Conservation (phyloP, 805 yeast genomes). For the Teunomyces aglyptinius region DNA sequence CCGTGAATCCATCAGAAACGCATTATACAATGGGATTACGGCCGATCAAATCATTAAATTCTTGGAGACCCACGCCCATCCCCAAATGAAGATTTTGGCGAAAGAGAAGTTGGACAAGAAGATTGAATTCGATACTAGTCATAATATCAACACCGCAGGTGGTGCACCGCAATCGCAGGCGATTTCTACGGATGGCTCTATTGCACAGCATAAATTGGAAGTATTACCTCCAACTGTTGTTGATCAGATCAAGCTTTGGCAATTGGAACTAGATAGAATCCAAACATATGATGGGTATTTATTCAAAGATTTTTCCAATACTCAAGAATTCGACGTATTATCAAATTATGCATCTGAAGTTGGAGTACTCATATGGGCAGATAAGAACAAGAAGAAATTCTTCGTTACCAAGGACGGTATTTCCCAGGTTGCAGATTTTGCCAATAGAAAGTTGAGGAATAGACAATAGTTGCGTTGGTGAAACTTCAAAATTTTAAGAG, state of each 20-base stretch:
- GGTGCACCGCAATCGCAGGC: conserved; percentile 35
- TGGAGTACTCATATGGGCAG: conserved; percentile 90
- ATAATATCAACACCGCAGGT: conserved; percentile 46
- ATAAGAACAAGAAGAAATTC: conserved; percentile 63
- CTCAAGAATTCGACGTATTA: conserved; percentile 70
- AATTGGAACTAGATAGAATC: conserved; percentile 89
- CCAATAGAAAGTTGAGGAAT: conserved; percentile 52
- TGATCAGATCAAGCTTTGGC: conserved; percentile 96
- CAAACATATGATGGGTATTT: conserved; percentile 82
- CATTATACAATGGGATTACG: conserved; percentile 83
- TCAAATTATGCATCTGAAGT: conserved; percentile 82
- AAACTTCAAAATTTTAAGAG: background rate
- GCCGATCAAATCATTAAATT: conserved; percentile 93
- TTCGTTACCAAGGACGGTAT: conserved; percentile 89
- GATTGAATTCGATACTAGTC: conserved; percentile 57
- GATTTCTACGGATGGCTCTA: conserved; percentile 22
- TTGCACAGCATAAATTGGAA: conserved; percentile 52
- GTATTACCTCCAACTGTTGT: conserved; percentile 93
- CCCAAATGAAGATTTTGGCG: conserved; percentile 78
- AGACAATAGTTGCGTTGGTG: background rate
- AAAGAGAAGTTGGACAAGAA: conserved; percentile 67
- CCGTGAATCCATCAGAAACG: conserved; percentile 84
- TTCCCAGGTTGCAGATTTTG: conserved; percentile 86
- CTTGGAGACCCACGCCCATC: conserved; percentile 88
- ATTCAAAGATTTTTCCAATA: conserved; percentile 79